Evolutionary conservation across 2,329 filamentous ascomycete genomes (phyloP).

Genomic region (Monosporascus cannonballus): DNA sequence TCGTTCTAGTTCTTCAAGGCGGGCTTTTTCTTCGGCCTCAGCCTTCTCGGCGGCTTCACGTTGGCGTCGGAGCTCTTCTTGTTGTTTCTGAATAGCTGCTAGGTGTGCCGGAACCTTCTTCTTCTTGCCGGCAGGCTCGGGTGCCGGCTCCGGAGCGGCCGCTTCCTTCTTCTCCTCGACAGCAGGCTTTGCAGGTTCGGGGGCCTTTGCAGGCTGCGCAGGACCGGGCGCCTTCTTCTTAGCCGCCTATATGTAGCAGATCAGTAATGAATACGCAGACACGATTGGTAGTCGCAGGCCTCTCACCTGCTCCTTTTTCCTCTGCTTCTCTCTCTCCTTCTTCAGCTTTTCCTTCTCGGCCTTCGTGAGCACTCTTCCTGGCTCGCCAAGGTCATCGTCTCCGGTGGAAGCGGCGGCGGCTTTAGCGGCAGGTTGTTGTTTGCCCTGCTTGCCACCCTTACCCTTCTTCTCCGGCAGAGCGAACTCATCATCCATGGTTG

Average conservation of each 20-base stretch:
- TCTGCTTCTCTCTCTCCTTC: conserved; percentile 97
- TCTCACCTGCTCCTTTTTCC: conserved; percentile 90
- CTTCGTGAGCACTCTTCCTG: conserved; percentile 79
- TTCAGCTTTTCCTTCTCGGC: conserved; percentile 97
- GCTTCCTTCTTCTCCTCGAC: conserved; percentile 44
- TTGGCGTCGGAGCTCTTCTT: conserved; percentile 64
- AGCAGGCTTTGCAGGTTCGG: conserved; percentile 48
- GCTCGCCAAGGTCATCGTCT: conserved; percentile 46
- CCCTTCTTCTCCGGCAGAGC: conserved; percentile 71
- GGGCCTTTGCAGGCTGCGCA: conserved; percentile 46
- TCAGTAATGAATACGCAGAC: conserved; percentile 1
- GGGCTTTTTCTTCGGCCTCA: conserved; percentile 58
- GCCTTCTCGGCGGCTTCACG: conserved; percentile 58
- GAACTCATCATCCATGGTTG: conserved; percentile 79
- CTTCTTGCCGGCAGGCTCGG: conserved; percentile 58
- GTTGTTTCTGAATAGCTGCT: conserved; percentile 70
- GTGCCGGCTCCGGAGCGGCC: conserved; percentile 31
- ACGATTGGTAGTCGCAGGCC: not conserved
- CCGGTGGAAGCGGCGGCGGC: conserved; percentile 36
- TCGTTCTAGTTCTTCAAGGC: conserved; percentile 60
- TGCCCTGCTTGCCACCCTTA: conserved; percentile 49
- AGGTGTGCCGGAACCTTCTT: conserved; percentile 83
- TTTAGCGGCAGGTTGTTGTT: conserved; percentile 38
- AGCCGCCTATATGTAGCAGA: conserved; percentile 50
- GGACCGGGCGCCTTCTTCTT: conserved; percentile 68